These are phyloP conservation scores for Vicia faba DNA, from an alignment of 306 rosid genomes.

Conservation along the genomic window DNA sequence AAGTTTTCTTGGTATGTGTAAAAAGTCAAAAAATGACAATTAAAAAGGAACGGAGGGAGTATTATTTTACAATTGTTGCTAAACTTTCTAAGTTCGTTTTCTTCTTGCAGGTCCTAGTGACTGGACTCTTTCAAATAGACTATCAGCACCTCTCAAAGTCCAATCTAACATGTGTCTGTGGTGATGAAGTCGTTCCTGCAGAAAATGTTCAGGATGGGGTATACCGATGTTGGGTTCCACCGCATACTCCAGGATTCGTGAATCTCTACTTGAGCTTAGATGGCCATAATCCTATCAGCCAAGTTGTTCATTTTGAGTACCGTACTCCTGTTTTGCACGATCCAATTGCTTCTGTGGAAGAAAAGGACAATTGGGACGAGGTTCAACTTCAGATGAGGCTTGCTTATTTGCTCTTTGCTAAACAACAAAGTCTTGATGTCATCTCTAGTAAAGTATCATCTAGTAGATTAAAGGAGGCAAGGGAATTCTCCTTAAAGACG, in stretches of 20 bases:
- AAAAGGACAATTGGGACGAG: conserved; percentile 56
- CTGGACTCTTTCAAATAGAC: conserved; percentile 69
- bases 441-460: conserved; percentile 57
- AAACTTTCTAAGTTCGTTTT: conserved; percentile 32
- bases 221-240: conserved; percentile 72
- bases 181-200: conserved; percentile 57
- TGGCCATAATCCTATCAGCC: conserved; percentile 87
- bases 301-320: conserved; percentile 76
- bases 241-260: conserved; percentile 63
- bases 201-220: conserved; percentile 86
- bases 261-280: conserved; percentile 74
- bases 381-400: conserved; percentile 76
- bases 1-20: no score
- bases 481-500: conserved; percentile 60
- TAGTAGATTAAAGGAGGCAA: conserved; percentile 60
- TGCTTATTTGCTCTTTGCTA: conserved; percentile 64
- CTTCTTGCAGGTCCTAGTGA: conserved; percentile 72
- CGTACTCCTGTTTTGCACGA: conserved; percentile 58
- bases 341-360: conserved; percentile 50
- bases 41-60: no score
- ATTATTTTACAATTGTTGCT: conserved; percentile 31
- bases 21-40: no score
- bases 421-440: conserved; percentile 61
- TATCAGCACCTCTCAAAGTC: conserved; percentile 60
- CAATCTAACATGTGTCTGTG: conserved; percentile 70